These are phyloP conservation scores for Baeospora myosura DNA, from an alignment of 1,284 basidiomycete species.

Conservation along the genomic window DNA sequence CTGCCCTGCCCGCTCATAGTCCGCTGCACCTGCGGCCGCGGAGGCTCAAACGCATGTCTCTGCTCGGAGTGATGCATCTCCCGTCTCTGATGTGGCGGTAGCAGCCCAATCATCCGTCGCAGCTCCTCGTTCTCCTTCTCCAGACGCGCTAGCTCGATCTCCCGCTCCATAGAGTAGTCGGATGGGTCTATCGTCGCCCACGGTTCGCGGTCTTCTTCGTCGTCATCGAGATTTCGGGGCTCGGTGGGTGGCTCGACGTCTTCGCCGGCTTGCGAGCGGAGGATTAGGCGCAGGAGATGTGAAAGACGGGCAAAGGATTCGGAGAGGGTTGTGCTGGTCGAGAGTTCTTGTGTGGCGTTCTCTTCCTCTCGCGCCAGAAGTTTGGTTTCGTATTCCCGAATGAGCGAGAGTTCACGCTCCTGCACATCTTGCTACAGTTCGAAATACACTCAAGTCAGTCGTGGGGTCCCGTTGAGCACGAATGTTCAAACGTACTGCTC, in stretches of 20 bases:
- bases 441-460: not conserved
- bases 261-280: constrained; percentile 58
- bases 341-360: constrained; percentile 55
- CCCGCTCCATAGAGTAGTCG: constrained; percentile 79
- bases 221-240: constrained; percentile 15
- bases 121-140: constrained; percentile 83
- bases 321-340: constrained; percentile 57
- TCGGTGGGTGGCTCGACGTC: constrained; percentile 15
- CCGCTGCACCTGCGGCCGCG: too few species aligned
- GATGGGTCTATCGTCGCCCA: constrained; percentile 30
- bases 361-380: constrained; percentile 74
- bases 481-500: constrained; percentile 62
- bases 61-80: too few species aligned
- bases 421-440: constrained; percentile 79
- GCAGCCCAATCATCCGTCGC: constrained; percentile 54
- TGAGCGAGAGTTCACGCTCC: constrained; percentile 84
- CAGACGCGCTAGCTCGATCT: constrained; percentile 77
- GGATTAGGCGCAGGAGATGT: constrained; percentile 62
- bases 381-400: constrained; percentile 86
- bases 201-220: constrained; percentile 25
- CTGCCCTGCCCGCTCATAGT: too few species aligned
- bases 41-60: too few species aligned
- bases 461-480: not conserved
- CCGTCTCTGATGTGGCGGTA: constrained; percentile 20
- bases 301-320: constrained; percentile 70